Percentiles rank a stretch among this genome's conserved stretches.
Conservation (phyloP, 768 basidiomycete genomes). For the Mycena latifolia region DNA sequence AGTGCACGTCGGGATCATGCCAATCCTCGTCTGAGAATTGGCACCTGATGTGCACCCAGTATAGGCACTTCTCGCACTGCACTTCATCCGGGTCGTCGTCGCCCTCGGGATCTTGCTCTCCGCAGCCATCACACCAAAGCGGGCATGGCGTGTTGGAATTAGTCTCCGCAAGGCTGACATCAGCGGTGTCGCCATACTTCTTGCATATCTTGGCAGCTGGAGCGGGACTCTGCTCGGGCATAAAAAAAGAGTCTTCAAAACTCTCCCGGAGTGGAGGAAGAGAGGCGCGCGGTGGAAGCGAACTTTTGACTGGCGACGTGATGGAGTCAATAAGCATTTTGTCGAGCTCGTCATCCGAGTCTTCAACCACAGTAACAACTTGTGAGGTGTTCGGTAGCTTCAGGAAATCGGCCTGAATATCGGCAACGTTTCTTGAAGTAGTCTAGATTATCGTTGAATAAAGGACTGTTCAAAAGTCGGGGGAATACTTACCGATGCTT, state of each 20-base stretch:
- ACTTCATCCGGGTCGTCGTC: slow-evolving; percentile 20
- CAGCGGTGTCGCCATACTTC: too few relatives aligned
- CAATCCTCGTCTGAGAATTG: neutral
- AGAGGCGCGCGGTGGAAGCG: too few relatives aligned
- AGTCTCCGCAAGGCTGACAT: neutral
- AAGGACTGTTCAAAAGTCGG: neutral
- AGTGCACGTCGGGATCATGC: neutral
- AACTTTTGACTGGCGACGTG: neutral
- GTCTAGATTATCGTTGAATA: neutral
- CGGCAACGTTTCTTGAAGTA: neutral
- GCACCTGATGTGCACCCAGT: slow-evolving; percentile 17
- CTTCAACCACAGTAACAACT: neutral
- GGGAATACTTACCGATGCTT: slow-evolving; percentile 4
- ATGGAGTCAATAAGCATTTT: slow-evolving; percentile 1
- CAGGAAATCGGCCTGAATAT: slow-evolving; percentile 1
- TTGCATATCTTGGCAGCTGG: too few relatives aligned
- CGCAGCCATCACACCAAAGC: slow-evolving; percentile 15
- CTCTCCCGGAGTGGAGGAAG: too few relatives aligned
- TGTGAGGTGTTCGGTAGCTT: neutral
- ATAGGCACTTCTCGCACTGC: slow-evolving; percentile 11
- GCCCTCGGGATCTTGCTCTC: neutral
- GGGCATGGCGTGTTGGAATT: slow-evolving; percentile 8
- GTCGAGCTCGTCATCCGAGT: neutral
- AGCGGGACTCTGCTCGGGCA: too few relatives aligned
- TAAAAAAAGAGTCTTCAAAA: too few relatives aligned